These are phyloP conservation scores for Bullera alba DNA, from an alignment of 768 basidiomycete species.

Conservation along the genomic window DNA sequence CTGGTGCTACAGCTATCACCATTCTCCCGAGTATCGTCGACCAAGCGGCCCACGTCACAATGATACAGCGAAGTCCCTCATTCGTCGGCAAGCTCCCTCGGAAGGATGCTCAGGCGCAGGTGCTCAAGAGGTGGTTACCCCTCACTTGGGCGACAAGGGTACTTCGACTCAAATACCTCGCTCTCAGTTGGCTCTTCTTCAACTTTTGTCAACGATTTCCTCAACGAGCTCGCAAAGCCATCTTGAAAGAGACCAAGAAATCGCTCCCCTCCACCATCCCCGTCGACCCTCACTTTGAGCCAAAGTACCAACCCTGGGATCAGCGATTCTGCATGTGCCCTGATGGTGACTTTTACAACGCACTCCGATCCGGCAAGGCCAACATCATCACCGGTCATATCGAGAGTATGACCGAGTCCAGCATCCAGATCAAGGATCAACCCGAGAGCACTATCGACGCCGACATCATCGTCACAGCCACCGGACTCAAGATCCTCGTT, in stretches of 20 bases:
- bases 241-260: too few species aligned
- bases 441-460: slow-evolving; percentile 5
- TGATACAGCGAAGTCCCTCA: slow-evolving; percentile 15
- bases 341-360: slow-evolving; percentile 17
- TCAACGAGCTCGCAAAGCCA: too few species aligned
- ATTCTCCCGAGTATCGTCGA: slow-evolving; percentile 11
- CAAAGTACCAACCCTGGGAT: slow-evolving; percentile 14
- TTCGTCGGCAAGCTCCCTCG: slow-evolving; percentile 10
- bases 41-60: slow-evolving; percentile 4
- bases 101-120: background rate
- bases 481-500: slow-evolving; percentile 9
- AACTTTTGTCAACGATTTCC: too few species aligned
- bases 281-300: slow-evolving; percentile 15
- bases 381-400: slow-evolving; percentile 19
- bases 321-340: slow-evolving; percentile 14
- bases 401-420: slow-evolving; percentile 1
- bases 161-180: too few species aligned
- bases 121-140: too few species aligned
- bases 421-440: slow-evolving; percentile 1
- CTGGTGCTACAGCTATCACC: slow-evolving; percentile 19
- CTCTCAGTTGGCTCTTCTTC: too few species aligned
- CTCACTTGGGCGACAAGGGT: too few species aligned
- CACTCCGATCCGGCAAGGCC: slow-evolving; percentile 7
- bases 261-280: too few species aligned
- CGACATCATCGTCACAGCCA: slow-evolving; percentile 21